A percentile compares a stretch with the other conserved stretches of the same genome.
Evolutionary conservation across 2,329 filamentous ascomycete species (phyloP).

Genomic region (Clonostachys rosea): DNA sequence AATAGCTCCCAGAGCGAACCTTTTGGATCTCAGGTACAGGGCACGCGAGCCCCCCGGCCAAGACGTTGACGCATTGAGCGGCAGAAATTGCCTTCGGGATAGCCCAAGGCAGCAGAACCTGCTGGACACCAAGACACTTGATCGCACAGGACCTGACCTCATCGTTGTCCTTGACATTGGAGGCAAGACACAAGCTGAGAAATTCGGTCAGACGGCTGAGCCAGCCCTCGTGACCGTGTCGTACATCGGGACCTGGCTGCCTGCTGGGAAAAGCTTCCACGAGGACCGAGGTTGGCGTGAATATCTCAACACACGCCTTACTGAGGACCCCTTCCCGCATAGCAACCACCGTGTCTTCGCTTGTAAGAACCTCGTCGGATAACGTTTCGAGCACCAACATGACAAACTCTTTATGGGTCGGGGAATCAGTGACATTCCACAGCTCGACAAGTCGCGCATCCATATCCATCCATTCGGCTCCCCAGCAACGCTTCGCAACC

Average conservation of each 20-base stretch:
- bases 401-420: conserved; percentile 76
- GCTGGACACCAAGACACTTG: conserved; percentile 72
- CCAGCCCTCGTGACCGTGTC: conserved; percentile 84
- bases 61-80: conserved; percentile 63
- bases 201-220: conserved; percentile 71
- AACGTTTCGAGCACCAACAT: conserved; percentile 85
- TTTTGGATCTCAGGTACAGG: conserved; percentile 70
- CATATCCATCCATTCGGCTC: conserved; percentile 91
- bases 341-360: conserved; percentile 82
- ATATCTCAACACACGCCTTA: conserved; percentile 88
- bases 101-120: conserved; percentile 81
- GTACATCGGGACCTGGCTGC: conserved; percentile 62
- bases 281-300: conserved; percentile 74
- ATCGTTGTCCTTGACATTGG: conserved; percentile 58
- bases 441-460: conserved; percentile 76
- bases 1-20: conserved; percentile 28
- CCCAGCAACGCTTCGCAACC: conserved; percentile 89
- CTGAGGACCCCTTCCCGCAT: conserved; percentile 80
- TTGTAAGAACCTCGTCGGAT: conserved; percentile 89
- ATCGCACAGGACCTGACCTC: conserved; percentile 67
- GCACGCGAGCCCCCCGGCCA: conserved; percentile 68
- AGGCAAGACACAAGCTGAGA: conserved; percentile 66
- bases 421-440: conserved; percentile 67
- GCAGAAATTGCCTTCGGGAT: conserved; percentile 76
- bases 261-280: conserved; percentile 72